Evolutionary conservation across 805 yeast species (phyloP).

Genomic region (Nakazawaea wickerhamii): DNA sequence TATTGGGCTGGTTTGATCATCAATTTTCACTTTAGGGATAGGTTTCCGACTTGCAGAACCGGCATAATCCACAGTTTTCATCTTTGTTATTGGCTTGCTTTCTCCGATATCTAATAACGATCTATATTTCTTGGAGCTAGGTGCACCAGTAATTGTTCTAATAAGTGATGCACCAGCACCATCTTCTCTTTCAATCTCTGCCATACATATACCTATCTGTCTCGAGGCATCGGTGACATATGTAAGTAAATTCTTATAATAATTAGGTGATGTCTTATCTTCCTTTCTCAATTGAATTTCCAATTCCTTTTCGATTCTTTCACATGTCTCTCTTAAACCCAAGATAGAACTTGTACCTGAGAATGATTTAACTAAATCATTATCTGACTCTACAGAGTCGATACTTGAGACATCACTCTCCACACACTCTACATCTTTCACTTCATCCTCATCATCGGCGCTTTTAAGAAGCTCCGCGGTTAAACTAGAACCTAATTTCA

Average conservation of each 20-base stretch:
- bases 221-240: conserved; percentile 28
- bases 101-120: conserved; percentile 11
- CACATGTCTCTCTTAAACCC: conserved; percentile 20
- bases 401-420: conserved; percentile 18
- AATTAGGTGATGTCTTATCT: conserved; percentile 19
- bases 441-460: conserved; percentile 17
- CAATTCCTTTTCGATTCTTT: conserved; percentile 22
- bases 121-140: conserved; percentile 12
- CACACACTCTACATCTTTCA: conserved; percentile 17
- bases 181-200: conserved; percentile 31
- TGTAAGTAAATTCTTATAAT: conserved; percentile 25
- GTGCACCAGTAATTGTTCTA: conserved; percentile 34
- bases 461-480: conserved; percentile 9
- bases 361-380: neutral
- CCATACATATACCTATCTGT: conserved; percentile 28
- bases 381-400: conserved; percentile 3
- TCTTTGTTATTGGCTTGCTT: conserved; percentile 2
- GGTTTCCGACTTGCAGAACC: neutral
- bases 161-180: conserved; percentile 35
- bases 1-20: conserved; percentile 4
- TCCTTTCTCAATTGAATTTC: conserved; percentile 21
- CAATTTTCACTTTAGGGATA: conserved; percentile 4
- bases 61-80: neutral
- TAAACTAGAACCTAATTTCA: conserved; percentile 2
- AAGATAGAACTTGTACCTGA: conserved; percentile 13